These are phyloP conservation scores for Arthroderma sp. DNA, from an alignment of 2,329 filamentous ascomycete genomes.

Conservation along the genomic window DNA sequence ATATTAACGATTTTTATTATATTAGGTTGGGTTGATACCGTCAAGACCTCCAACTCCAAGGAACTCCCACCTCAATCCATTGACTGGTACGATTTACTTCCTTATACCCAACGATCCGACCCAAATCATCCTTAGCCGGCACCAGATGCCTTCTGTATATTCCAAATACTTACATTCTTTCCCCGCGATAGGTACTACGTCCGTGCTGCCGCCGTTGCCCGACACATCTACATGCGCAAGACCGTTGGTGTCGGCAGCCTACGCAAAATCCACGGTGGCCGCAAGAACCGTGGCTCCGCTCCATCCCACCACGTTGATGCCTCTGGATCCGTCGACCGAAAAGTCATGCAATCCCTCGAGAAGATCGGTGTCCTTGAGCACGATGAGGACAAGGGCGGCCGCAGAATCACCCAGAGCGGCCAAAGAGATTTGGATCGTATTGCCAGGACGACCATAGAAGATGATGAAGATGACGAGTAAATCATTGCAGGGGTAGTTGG, in stretches of 20 bases:
- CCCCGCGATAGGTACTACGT: constrained; percentile 49
- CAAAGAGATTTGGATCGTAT: constrained; percentile 99
- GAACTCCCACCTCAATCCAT: constrained; percentile 96
- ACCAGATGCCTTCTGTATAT: background rate
- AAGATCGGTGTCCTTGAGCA: constrained; percentile 98
- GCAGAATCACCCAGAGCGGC: constrained; percentile 93
- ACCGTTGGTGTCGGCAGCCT: constrained; percentile 97
- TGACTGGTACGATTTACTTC: constrained; percentile 65
- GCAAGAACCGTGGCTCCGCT: constrained; percentile 91
- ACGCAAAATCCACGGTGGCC: constrained; percentile 87
- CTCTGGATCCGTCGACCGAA: constrained; percentile 90
- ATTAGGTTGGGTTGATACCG: constrained; percentile 94
- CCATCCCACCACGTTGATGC: constrained; percentile 94
- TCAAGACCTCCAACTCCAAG: constrained; percentile 94
- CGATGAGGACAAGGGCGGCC: constrained; percentile 97
- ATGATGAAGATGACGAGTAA: constrained; percentile 31
- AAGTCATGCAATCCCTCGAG: constrained; percentile 93
- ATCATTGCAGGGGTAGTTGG: constrained; percentile 1
- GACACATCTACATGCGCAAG: constrained; percentile 99
- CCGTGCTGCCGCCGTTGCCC: constrained; percentile 87
- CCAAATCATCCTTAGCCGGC: background rate
- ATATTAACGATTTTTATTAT: background rate
- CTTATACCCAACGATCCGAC: background rate
- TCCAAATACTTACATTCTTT: constrained; percentile 1
- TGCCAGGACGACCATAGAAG: constrained; percentile 56